phyloP scores from a whole-genome alignment of 1,139 yeast species.

The Yamadazyma triangularis region DNA sequence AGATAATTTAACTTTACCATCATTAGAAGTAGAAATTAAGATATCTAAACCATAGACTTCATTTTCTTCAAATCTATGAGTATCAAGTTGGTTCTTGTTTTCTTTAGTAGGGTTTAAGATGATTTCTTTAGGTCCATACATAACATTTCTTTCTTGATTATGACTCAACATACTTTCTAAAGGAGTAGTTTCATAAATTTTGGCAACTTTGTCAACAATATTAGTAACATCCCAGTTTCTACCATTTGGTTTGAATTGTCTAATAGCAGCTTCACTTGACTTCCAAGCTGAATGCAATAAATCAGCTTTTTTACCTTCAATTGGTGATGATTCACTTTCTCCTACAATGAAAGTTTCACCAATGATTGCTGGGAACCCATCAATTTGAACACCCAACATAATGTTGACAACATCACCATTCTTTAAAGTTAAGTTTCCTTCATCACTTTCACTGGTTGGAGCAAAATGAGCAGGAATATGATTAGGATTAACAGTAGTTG shows the following conservation, averaged over 20 bases:
- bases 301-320: conserved; percentile 61
- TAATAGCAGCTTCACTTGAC: conserved; percentile 76
- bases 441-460: conserved; percentile 57
- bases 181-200: conserved; percentile 56
- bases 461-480: conserved; percentile 69
- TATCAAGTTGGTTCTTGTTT: conserved; percentile 61
- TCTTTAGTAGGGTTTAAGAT: conserved; percentile 71
- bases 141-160: conserved; percentile 63
- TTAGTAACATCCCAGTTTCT: conserved; percentile 77
- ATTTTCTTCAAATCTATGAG: conserved; percentile 66
- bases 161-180: conserved; percentile 78
- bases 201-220: conserved; percentile 60
- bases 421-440: conserved; percentile 53
- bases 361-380: conserved; percentile 68
- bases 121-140: conserved; percentile 75
- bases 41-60: conserved; percentile 79
- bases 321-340: conserved; percentile 34
- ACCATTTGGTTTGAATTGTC: conserved; percentile 64
- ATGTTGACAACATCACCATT: conserved; percentile 72
- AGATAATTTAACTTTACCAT: conserved; percentile 64
- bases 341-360: conserved; percentile 69
- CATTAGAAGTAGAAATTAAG: conserved; percentile 60
- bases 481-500: conserved; percentile 73
- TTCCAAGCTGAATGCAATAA: conserved; percentile 70
- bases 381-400: conserved; percentile 74